Percentiles rank a stretch among this genome's conserved stretches.
phyloP scores from a whole-genome alignment of 176 grass and related monocot genomes.

The Leersia perrieri region DNA sequence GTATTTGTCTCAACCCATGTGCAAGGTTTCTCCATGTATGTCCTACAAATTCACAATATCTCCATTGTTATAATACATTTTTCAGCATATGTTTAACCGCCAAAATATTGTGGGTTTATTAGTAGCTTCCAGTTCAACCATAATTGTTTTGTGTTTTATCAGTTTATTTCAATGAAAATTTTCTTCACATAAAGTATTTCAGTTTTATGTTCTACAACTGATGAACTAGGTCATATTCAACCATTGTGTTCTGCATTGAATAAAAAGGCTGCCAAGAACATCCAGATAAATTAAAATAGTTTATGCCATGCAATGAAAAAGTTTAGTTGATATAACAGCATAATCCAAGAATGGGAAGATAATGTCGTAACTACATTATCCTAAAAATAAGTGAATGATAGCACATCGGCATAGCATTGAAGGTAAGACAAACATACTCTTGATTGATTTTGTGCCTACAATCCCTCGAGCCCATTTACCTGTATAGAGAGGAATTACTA shows the following conservation, averaged over 20 bases:
- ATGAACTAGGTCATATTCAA: not conserved
- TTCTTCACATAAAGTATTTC: not conserved
- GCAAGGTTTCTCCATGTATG: conserved; percentile 87
- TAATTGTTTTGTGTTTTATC: conserved; percentile 8
- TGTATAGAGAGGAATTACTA: conserved; percentile 74
- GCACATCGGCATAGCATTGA: not conserved
- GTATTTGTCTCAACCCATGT: conserved; percentile 76
- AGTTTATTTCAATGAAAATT: conserved; percentile 15
- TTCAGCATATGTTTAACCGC: conserved; percentile 18
- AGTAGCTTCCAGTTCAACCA: not conserved
- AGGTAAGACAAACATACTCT: not conserved
- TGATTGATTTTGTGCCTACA: conserved; percentile 16
- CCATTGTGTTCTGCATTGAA: not conserved
- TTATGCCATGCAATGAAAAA: conserved; percentile 8
- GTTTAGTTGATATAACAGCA: not conserved
- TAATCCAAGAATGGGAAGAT: conserved; percentile 23
- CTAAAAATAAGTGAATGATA: conserved; percentile 3
- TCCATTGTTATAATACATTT: conserved; percentile 21
- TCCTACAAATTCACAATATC: conserved; percentile 49
- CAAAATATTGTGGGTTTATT: not conserved
- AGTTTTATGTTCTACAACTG: not conserved
- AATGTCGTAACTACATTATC: conserved; percentile 3
- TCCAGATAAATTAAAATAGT: conserved; percentile 17
- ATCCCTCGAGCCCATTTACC: conserved; percentile 38
- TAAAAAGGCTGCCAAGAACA: not conserved